A percentile compares a stretch with the other conserved stretches of the same genome.
Conservation (phyloP, 2,329 filamentous ascomycete species). For the Rhinocladiella similis region DNA sequence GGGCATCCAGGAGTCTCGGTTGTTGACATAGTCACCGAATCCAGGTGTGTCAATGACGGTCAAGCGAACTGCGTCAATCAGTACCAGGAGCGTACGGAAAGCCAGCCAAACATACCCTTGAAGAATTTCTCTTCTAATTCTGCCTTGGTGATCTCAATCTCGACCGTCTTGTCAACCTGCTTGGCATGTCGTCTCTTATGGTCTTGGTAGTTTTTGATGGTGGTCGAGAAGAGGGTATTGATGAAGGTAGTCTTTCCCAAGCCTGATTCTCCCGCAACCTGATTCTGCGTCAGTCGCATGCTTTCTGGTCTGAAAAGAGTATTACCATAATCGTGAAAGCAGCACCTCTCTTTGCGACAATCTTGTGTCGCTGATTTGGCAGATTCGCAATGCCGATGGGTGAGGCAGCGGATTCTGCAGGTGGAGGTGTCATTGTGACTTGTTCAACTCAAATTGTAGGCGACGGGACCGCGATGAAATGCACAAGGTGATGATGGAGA, state of each 20-base stretch:
- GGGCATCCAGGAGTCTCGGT: slow-evolving; percentile 99
- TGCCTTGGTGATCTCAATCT: slow-evolving; percentile 99
- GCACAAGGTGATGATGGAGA: slow-evolving; percentile 22
- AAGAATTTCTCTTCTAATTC: slow-evolving; percentile 99
- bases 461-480: slow-evolving; percentile 7
- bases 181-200: slow-evolving; percentile 99
- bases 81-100: background rate
- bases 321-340: slow-evolving; percentile 98
- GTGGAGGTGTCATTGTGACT: slow-evolving; percentile 52
- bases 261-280: slow-evolving; percentile 98
- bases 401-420: slow-evolving; percentile 60
- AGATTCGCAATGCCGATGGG: slow-evolving; percentile 75
- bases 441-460: background rate
- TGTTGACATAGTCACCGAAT: slow-evolving; percentile 99
- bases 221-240: slow-evolving; percentile 99
- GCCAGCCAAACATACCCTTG: slow-evolving; percentile 68
- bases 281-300: slow-evolving; percentile 11
- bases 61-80: slow-evolving; percentile 70
- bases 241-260: slow-evolving; percentile 99
- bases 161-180: slow-evolving; percentile 99
- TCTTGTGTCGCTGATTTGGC: slow-evolving; percentile 72
- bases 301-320: slow-evolving; percentile 6
- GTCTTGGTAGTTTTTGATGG: slow-evolving; percentile 99
- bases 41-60: slow-evolving; percentile 99
- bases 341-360: slow-evolving; percentile 81